Percentiles rank a stretch among this genome's conserved stretches.
Conservation (phyloP, 768 basidiomycete genomes). For the Phanerodontia chrysosporium region DNA sequence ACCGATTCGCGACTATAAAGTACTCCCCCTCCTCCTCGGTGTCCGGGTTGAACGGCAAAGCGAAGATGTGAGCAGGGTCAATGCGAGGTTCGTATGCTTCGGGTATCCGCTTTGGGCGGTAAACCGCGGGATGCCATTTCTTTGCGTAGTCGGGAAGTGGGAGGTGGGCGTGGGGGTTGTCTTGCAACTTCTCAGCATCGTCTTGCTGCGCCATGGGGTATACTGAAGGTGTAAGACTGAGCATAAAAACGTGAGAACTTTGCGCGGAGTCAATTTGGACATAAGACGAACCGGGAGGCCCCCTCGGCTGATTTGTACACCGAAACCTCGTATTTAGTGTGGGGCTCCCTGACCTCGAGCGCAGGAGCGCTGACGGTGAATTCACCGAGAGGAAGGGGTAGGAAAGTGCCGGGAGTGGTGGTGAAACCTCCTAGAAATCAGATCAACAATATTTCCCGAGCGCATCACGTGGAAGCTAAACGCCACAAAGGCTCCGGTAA, state of each 20-base stretch:
- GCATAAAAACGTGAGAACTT: background rate
- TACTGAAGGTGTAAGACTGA: background rate
- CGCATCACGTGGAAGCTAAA: background rate
- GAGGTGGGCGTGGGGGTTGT: background rate
- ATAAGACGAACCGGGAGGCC: background rate
- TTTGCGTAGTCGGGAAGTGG: slow-evolving; percentile 8
- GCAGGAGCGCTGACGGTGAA: too few relatives aligned
- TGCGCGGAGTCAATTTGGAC: background rate
- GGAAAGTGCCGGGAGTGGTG: background rate
- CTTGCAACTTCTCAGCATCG: background rate
- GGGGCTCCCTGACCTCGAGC: too few relatives aligned
- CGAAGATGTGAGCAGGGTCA: slow-evolving; percentile 10
- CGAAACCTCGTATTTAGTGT: too few relatives aligned
- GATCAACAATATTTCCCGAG: background rate
- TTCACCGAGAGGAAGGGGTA: background rate
- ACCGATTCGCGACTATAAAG: slow-evolving; percentile 2
- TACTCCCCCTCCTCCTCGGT: background rate
- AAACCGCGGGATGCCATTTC: background rate
- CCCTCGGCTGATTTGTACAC: too few relatives aligned
- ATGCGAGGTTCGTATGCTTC: slow-evolving; percentile 2
- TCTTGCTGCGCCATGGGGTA: background rate
- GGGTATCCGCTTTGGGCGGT: slow-evolving; percentile 9
- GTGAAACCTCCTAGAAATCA: background rate
- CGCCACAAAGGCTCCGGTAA: background rate
- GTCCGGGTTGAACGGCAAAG: background rate